A percentile compares a stretch with the other conserved stretches of the same genome.
Evolutionary conservation across 257 asterid genomes (phyloP).

Genomic region (Lycium barbarum): DNA sequence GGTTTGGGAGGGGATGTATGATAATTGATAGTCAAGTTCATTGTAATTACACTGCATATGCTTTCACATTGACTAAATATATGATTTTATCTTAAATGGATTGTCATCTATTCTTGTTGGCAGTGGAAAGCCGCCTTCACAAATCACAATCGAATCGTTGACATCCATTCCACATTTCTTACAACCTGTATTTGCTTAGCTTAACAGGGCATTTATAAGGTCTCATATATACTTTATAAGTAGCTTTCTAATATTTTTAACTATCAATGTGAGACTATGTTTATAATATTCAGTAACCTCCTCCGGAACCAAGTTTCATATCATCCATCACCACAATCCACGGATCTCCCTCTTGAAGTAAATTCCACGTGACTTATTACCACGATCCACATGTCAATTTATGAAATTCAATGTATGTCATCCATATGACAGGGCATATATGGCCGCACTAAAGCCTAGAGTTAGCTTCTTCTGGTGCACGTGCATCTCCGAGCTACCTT

Average conservation of each 20-base stretch:
- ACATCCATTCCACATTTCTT: not conserved
- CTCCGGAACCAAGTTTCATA: no score
- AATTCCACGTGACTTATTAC: no score
- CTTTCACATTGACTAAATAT: not conserved
- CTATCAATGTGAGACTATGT: no score
- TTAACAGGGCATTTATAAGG: no score
- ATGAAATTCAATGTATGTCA: no score
- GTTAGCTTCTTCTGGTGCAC: not conserved
- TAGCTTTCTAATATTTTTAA: no score
- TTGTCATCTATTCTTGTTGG: not conserved
- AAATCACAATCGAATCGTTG: slow-evolving; percentile 11
- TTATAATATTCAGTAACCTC: no score
- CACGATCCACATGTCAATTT: no score
- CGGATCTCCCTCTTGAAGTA: no score
- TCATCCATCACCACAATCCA: no score
- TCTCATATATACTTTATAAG: no score
- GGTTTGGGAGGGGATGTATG: not conserved
- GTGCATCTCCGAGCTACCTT: not conserved
- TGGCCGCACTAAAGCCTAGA: not conserved
- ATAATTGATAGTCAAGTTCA: not conserved
- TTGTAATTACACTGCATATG: not conserved
- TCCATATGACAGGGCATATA: not conserved
- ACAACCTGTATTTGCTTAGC: not conserved
- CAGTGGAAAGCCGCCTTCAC: not conserved
- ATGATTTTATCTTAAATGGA: not conserved